Evolutionary conservation across 225 moss, liverwort and hornwort species (phyloP), one percentile per base, ranked within the genome.

Genomic region (Antitrichia curtipendula): DNA sequence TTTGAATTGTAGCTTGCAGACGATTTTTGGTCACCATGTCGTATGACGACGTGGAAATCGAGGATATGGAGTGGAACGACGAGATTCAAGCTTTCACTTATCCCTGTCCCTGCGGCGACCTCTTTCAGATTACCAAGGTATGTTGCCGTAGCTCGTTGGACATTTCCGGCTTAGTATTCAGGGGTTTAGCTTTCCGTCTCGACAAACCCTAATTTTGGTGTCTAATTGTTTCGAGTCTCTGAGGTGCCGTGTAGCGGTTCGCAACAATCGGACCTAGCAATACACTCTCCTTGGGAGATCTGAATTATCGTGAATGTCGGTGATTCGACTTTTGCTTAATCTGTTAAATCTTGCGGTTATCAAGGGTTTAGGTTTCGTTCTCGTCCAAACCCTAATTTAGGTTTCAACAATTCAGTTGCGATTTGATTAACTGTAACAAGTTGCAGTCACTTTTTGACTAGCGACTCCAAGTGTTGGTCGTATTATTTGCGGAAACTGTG

Each of bases 31-130:
- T 86, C 82, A 90, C 85, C 28, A 97, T 99, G 99, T 97, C 97
- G 60, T 99, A 97, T 88, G 99, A 99, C 87, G 97, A 99, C 88
- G 96, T 99, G 84, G 99, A 99, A 90, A 95, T 99, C 14, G 97
- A 99, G 91, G 99, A 99, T 54, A 99, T 99, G 99, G 97, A 99
- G 61, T 99, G 97, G 99, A 94, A 92, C 78, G 95, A 97, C 41
- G 87, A 90, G 34, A 86, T 96, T 54, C 90, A 90, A 71, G 95
- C 96, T 19, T 99, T 96, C 91, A 97, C 99, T 16, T 99, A 95
- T 63, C 96, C 96, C 53, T 99, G 99, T 84, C 99, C 99, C 58
- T 99, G 97, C 79, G 99, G 99, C 45, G 99, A 99, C 86, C 90
- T 99, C 81, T 99, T 99, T 59, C 96, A 97, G 89, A 99, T 99